Percentiles rank a stretch among this genome's conserved stretches.
Evolutionary conservation across 164 flowering plant genomes (phyloP).

Genomic region (Magnolia changhungtana): DNA sequence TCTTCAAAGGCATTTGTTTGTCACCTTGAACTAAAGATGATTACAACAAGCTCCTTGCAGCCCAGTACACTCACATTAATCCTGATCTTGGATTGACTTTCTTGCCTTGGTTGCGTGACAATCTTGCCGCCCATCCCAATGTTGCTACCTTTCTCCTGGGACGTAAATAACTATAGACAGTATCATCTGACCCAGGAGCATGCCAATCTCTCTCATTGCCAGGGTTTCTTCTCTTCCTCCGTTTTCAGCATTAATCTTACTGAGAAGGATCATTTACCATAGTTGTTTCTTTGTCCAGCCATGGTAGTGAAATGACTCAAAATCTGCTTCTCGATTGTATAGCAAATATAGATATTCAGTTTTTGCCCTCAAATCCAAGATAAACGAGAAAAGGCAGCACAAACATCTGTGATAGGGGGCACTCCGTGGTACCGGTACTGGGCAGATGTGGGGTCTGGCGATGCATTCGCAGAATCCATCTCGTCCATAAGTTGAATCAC

Average conservation of each 20-base stretch:
- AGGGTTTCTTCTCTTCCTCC: conserved; percentile 48
- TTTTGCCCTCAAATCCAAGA: neutral
- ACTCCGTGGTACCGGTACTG: neutral
- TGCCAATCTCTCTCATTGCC: conserved; percentile 43
- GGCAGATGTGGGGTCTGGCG: no score
- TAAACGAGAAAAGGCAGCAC: neutral
- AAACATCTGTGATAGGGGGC: neutral
- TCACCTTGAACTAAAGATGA: conserved; percentile 69
- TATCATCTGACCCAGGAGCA: conserved; percentile 65
- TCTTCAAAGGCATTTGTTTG: conserved; percentile 68
- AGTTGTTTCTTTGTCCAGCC: conserved; percentile 52
- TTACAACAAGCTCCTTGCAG: conserved; percentile 84
- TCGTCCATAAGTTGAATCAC: no score
- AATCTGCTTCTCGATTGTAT: neutral
- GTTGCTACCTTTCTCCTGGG: conserved; percentile 78
- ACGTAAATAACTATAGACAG: conserved; percentile 84
- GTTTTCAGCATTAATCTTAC: conserved; percentile 35
- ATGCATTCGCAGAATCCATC: no score
- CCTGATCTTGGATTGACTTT: conserved; percentile 82
- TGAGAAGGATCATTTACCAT: conserved; percentile 51
- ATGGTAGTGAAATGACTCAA: conserved; percentile 16
- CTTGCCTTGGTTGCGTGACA: conserved; percentile 82
- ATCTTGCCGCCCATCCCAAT: conserved; percentile 97
- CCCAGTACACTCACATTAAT: conserved; percentile 83
- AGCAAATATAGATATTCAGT: neutral